Percentiles rank a stretch among this genome's conserved stretches.
These are phyloP conservation scores for Rhodomyrtus tomentosa DNA, from an alignment of 345 rosid species.

Conservation along the genomic window DNA sequence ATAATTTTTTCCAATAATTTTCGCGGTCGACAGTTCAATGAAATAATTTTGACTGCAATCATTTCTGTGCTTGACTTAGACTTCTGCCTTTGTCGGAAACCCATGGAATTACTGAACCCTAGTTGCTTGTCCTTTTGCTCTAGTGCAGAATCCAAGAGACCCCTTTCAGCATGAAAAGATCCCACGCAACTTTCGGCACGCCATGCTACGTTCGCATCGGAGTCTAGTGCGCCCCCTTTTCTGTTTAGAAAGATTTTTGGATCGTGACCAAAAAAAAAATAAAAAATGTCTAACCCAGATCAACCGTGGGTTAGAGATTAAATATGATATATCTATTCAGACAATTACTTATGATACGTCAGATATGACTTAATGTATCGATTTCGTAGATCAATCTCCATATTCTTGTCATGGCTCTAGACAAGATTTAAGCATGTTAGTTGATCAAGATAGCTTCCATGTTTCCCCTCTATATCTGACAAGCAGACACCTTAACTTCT, in stretches of 20 bases:
- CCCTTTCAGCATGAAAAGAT: neutral
- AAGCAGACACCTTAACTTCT: neutral
- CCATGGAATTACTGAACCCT: neutral
- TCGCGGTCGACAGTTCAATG: no score
- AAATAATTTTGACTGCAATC: neutral
- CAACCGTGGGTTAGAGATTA: neutral
- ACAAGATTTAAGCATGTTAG: neutral
- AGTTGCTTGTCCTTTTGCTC: neutral
- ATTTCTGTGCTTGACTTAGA: neutral
- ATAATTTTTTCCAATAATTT: no score
- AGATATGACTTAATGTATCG: neutral
- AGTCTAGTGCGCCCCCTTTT: neutral
- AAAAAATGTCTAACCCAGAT: neutral
- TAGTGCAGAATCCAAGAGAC: neutral
- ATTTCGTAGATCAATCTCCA: neutral
- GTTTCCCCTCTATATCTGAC: neutral
- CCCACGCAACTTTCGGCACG: neutral
- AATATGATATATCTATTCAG: neutral
- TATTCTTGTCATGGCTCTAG: fast-evolving
- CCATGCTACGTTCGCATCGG: neutral
- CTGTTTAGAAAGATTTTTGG: neutral
- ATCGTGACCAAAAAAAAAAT: no score
- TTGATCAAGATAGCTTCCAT: neutral
- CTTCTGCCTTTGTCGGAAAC: neutral
- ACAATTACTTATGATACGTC: neutral